A percentile compares a stretch with the other conserved stretches of the same genome.
Conservation (phyloP, 176 grass and related monocot species). For the Eremochloa ophiuroides region DNA sequence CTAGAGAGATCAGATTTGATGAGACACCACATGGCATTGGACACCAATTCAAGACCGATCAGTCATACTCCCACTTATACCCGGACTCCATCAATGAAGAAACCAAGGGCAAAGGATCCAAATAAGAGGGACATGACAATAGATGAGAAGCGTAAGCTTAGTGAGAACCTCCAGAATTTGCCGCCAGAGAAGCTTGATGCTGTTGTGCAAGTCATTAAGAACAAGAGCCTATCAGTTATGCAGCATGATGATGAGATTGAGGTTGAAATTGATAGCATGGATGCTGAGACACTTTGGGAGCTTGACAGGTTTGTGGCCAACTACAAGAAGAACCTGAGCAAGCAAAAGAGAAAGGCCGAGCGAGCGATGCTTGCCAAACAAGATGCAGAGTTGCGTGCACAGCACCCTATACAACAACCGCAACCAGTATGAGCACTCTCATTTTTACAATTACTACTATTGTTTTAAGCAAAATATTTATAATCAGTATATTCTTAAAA, state of each 20-base stretch:
- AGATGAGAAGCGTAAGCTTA: slow-evolving; percentile 89
- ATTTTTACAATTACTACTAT: not conserved
- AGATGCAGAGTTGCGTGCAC: slow-evolving; percentile 41
- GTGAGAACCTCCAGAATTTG: slow-evolving; percentile 87
- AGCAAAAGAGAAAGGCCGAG: slow-evolving; percentile 93
- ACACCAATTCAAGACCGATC: slow-evolving; percentile 45
- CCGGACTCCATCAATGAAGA: slow-evolving; percentile 71
- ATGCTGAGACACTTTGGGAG: slow-evolving; percentile 95
- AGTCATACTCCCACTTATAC: slow-evolving; percentile 46
- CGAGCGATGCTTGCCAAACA: slow-evolving; percentile 70
- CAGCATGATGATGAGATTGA: slow-evolving; percentile 99
- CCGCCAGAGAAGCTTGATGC: slow-evolving; percentile 76
- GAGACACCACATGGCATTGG: slow-evolving; percentile 28
- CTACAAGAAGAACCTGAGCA: slow-evolving; percentile 94
- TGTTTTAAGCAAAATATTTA: not conserved
- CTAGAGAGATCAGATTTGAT: slow-evolving; percentile 80
- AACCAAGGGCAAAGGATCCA: slow-evolving; percentile 91
- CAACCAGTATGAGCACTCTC: slow-evolving; percentile 46
- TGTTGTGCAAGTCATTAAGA: slow-evolving; percentile 91
- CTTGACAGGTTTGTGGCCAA: slow-evolving; percentile 96
- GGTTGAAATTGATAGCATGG: slow-evolving; percentile 98
- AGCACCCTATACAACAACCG: slow-evolving; percentile 29
- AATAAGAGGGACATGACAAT: slow-evolving; percentile 98
- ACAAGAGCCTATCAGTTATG: slow-evolving; percentile 77
- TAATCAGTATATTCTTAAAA: not conserved